These are phyloP conservation scores for Verticillium isaacii DNA, from an alignment of 2,329 filamentous ascomycete species.

Conservation along the genomic window DNA sequence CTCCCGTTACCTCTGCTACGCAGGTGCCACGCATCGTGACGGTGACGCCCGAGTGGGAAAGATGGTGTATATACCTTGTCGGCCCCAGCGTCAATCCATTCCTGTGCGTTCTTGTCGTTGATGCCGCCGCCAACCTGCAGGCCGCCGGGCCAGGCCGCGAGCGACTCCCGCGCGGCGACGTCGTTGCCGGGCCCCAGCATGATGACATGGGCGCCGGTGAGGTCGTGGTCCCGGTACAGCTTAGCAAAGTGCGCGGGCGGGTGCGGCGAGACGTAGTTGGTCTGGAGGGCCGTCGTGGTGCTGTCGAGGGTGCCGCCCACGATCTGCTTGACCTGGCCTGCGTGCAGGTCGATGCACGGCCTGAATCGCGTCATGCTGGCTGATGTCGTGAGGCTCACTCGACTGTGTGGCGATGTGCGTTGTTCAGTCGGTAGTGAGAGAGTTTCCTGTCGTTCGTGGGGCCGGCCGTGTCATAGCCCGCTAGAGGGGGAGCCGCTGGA, in stretches of 20 bases:
- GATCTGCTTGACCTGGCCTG: slow-evolving; percentile 98
- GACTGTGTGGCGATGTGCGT: not conserved
- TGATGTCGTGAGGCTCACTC: not conserved
- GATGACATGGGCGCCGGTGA: slow-evolving; percentile 86
- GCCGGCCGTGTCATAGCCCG: not conserved
- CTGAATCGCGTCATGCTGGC: slow-evolving; percentile 84
- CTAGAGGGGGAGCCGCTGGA: not conserved
- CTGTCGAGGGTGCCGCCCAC: slow-evolving; percentile 87
- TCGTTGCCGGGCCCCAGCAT: slow-evolving; percentile 91
- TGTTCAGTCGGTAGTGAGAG: not conserved
- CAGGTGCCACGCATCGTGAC: too few species aligned
- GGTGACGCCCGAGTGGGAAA: too few species aligned
- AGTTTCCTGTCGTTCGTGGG: not conserved
- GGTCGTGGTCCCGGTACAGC: slow-evolving; percentile 70
- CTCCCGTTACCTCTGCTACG: not conserved
- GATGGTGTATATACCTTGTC: slow-evolving; percentile 61
- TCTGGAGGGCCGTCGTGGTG: slow-evolving; percentile 64
- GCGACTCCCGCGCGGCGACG: slow-evolving; percentile 70
- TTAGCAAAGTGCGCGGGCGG: slow-evolving; percentile 76
- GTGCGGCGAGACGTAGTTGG: slow-evolving; percentile 86
- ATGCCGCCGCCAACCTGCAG: slow-evolving; percentile 95
- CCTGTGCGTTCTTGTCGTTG: slow-evolving; percentile 72
- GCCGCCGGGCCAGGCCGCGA: slow-evolving; percentile 71
- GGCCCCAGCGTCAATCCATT: slow-evolving; percentile 85
- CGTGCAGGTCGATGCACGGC: slow-evolving; percentile 94